Conservation (phyloP, 2,329 filamentous ascomycete species). For the Cytospora piceae region DNA sequence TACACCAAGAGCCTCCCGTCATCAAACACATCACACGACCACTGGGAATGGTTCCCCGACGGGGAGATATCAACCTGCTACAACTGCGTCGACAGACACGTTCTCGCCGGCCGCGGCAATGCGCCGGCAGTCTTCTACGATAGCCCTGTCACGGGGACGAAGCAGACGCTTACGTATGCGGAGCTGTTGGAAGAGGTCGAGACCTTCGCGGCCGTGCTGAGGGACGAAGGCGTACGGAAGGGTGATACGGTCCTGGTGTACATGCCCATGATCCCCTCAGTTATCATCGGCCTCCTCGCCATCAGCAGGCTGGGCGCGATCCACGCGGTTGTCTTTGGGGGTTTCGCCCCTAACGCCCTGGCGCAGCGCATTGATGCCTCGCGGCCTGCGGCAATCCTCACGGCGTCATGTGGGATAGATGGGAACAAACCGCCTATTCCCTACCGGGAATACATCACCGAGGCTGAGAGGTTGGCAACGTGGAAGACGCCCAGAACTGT, state of each 20-base stretch:
- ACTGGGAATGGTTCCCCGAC: slow-evolving; percentile 89
- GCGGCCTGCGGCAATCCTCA: slow-evolving; percentile 75
- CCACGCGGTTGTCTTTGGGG: slow-evolving; percentile 91
- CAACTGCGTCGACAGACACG: slow-evolving; percentile 90
- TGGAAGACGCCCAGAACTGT: slow-evolving; percentile 76
- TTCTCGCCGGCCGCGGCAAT: slow-evolving; percentile 75
- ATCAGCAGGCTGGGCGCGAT: slow-evolving; percentile 81
- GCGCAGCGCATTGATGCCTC: slow-evolving; percentile 89
- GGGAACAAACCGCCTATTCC: slow-evolving; percentile 76
- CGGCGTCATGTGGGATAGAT: slow-evolving; percentile 90
- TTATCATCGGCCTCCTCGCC: slow-evolving; percentile 84
- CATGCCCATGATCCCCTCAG: slow-evolving; percentile 94
- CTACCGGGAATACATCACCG: slow-evolving; percentile 79
- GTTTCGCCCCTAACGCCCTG: slow-evolving; percentile 79
- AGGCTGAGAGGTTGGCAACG: slow-evolving; percentile 67
- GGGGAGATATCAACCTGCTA: slow-evolving; percentile 90
- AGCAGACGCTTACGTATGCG: slow-evolving; percentile 74
- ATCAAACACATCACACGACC: slow-evolving; percentile 66
- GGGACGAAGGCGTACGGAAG: slow-evolving; percentile 78
- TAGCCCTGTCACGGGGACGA: slow-evolving; percentile 77
- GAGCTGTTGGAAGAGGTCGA: slow-evolving; percentile 80
- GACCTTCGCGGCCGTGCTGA: slow-evolving; percentile 77
- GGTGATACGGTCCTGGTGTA: slow-evolving; percentile 91
- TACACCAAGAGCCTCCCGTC: slow-evolving; percentile 64
- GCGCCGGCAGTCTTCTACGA: slow-evolving; percentile 82